phyloP scores from a whole-genome alignment of 495 filamentous ascomycete genomes.

The Neurospora sp. region DNA sequence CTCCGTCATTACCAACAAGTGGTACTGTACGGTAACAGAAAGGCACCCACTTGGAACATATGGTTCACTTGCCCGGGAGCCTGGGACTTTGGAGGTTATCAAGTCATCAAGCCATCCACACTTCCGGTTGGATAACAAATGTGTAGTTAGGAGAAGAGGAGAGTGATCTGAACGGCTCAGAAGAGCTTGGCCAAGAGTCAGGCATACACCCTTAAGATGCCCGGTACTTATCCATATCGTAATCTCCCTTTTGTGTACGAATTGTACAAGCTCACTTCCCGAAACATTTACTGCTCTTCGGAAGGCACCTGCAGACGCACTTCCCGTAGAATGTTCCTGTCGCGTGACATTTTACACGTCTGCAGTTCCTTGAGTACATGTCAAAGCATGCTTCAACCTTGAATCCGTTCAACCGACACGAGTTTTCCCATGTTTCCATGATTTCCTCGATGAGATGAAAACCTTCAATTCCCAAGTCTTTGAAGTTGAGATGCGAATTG shows the following conservation, averaged over 20 bases:
- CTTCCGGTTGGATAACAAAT: not conserved
- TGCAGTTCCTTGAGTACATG: not conserved
- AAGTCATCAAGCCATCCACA: not conserved
- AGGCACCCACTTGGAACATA: not conserved
- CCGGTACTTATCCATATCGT: not conserved
- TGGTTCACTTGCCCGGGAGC: not conserved
- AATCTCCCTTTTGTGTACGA: not conserved
- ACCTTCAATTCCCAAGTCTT: not conserved
- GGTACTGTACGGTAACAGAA: not conserved
- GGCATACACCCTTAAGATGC: not conserved
- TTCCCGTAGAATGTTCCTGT: not conserved
- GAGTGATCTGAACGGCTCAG: not conserved
- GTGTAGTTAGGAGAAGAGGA: not conserved
- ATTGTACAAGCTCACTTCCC: not conserved
- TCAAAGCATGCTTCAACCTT: not conserved
- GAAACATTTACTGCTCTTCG: not conserved
- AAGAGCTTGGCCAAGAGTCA: not conserved
- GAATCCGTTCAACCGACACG: not conserved
- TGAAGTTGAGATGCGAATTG: not conserved
- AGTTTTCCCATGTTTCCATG: not conserved
- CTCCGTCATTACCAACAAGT: not conserved
- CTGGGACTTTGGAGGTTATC: not conserved
- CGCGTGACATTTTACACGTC: not conserved
- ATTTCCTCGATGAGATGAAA: not conserved
- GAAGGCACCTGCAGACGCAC: not conserved